Evolutionary conservation across 1,284 basidiomycete species (phyloP).

Genomic region (Boletus smithii): DNA sequence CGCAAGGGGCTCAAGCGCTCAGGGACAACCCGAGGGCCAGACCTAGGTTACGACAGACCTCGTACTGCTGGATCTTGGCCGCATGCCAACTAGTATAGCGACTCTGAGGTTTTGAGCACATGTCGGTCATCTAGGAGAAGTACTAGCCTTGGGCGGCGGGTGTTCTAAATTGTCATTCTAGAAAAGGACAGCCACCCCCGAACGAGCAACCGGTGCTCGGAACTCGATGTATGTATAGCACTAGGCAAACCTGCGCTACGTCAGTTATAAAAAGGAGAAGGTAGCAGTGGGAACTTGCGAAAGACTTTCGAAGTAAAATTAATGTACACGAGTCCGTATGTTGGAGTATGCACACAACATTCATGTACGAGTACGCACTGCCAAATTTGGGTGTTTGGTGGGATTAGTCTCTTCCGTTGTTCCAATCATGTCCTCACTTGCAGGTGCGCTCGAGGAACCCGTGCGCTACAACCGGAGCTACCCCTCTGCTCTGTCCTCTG

Average conservation of each 20-base stretch:
- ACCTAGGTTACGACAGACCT: constrained; percentile 5
- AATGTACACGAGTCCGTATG: no score
- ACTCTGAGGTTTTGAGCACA: constrained; percentile 18
- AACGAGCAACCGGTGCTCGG: neutral
- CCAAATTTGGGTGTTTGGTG: constrained; percentile 19
- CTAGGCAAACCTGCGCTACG: neutral
- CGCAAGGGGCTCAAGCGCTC: neutral
- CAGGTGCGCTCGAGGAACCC: constrained; percentile 37
- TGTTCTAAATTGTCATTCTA: constrained; percentile 20
- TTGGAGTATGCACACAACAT: neutral
- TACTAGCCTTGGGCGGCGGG: neutral
- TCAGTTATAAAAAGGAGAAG: neutral
- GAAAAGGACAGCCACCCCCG: constrained; percentile 26
- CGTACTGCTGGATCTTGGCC: neutral
- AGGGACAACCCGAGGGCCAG: neutral
- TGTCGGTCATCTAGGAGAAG: neutral
- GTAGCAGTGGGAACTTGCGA: neutral
- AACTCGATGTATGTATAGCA: constrained; percentile 6
- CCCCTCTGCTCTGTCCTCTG: constrained; percentile 8
- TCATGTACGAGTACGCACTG: neutral
- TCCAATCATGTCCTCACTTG: constrained; percentile 40
- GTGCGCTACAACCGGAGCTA: constrained; percentile 25
- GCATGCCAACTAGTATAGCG: constrained; percentile 20
- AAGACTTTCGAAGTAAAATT: no score
- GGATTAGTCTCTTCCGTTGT: neutral